Base-by-base conservation (phyloP, 2,329 filamentous ascomycete genomes). In the Basipetospora chlamydospora region DNA sequence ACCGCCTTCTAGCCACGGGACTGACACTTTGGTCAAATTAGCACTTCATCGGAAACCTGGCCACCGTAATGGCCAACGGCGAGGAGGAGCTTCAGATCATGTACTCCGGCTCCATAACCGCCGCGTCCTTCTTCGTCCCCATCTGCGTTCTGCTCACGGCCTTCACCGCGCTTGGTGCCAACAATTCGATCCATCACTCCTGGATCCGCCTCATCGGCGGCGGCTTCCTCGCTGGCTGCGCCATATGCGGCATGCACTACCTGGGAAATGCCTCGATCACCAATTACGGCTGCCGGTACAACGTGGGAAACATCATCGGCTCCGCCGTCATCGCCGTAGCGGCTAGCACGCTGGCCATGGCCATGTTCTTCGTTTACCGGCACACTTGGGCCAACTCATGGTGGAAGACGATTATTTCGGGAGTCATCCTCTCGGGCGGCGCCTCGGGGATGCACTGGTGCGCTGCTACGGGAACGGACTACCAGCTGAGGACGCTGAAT, bases 361-460 rank as follows among this genome's bases (percentile, higher is more conserved):
- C 73, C 0, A 62, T 86, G 5, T 92, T 92, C 60, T 92, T 90
- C 56, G 69, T 80, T 39, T 76, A 80, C 54, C 71, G 78, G 43
- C 73, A 78, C 12, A 68, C 72, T 12, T 93, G 84, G 83, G 81
- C 79, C 33, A 79, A 77, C 47, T 73, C 70, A 12, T 84, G 79
- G 72, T 86, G 78, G 78, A 83, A 84, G 50, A 66, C 83, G 40
- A 56, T 67, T 8, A 47, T 76, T 2, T 82, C 77, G 42, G 79
- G 78, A 8, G 57, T 73, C 31, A 55, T 86, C 13, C 64, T 92
- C 28, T 80, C 81, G 7, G 64, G 70, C 12, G 82, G 80, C 28
- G 80, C 90, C 2, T 86, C 78, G 8, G 82, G 81, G 1, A 90
- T 92, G 84, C 84, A 92, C 57, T 92, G 83, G 80, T 79, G 79